Evolutionary conservation across 352 stramenopile genomes (phyloP).

Genomic region (Phytophthora ramorum): DNA sequence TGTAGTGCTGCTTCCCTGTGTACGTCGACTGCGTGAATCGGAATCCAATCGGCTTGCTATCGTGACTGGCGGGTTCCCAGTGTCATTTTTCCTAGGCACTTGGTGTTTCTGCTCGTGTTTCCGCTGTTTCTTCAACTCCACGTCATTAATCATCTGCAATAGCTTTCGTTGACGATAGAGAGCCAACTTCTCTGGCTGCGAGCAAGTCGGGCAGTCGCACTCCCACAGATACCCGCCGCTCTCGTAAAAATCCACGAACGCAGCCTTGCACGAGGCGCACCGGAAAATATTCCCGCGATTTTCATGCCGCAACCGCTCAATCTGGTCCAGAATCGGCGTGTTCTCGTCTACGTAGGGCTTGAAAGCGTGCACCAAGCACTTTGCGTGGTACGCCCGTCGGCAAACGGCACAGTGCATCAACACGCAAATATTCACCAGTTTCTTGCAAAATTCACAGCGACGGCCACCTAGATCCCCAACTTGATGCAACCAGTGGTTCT

Average conservation of each 20-base stretch:
- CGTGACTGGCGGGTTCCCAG: slow-evolving; percentile 1
- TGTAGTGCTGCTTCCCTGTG: slow-evolving; percentile 11
- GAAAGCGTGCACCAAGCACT: slow-evolving; percentile 50
- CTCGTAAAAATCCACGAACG: slow-evolving; percentile 51
- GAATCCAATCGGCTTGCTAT: slow-evolving; percentile 15
- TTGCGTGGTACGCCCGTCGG: slow-evolving; percentile 50
- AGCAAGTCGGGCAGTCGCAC: slow-evolving; percentile 52
- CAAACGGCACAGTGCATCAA: slow-evolving; percentile 50
- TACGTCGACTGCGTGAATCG: slow-evolving; percentile 15
- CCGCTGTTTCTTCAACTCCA: slow-evolving; percentile 38
- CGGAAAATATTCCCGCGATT: slow-evolving; percentile 50
- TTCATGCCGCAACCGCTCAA: slow-evolving; percentile 37
- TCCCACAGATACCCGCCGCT: slow-evolving; percentile 42
- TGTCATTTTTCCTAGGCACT: slow-evolving; percentile 8
- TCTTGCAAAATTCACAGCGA: slow-evolving; percentile 55
- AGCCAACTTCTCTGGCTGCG: slow-evolving; percentile 38
- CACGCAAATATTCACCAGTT: slow-evolving; percentile 39
- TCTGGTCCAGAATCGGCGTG: slow-evolving; percentile 41
- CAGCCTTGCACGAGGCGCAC: slow-evolving; percentile 53
- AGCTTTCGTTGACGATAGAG: slow-evolving; percentile 49
- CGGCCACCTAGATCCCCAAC: slow-evolving; percentile 10
- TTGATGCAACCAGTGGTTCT: slow-evolving; percentile 9
- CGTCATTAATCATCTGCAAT: slow-evolving; percentile 50
- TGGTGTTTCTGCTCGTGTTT: slow-evolving; percentile 38
- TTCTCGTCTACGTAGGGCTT: slow-evolving; percentile 32